These are phyloP conservation scores for Didymella exigua DNA, from an alignment of 2,329 filamentous ascomycete genomes.

Conservation along the genomic window DNA sequence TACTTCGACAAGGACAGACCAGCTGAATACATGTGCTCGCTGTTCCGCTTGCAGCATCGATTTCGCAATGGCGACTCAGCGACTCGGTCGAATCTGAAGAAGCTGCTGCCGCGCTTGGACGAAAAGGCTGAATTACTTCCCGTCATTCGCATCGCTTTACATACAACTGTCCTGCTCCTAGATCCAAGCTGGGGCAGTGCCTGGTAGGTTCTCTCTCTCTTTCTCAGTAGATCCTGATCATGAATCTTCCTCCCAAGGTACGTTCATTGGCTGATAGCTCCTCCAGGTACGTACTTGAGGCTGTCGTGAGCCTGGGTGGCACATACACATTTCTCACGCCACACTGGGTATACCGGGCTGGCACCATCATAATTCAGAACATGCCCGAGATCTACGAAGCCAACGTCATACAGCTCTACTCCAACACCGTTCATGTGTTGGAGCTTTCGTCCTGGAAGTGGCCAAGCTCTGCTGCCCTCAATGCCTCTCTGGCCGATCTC, in stretches of 20 bases:
- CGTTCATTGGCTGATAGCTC: too few relatives aligned
- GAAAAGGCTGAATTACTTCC: slow-evolving; percentile 32
- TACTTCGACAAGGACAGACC: slow-evolving; percentile 37
- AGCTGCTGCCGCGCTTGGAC: slow-evolving; percentile 35
- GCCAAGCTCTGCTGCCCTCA: slow-evolving; percentile 39
- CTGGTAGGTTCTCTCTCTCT: slow-evolving; percentile 23
- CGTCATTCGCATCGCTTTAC: slow-evolving; percentile 36
- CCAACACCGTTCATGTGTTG: slow-evolving; percentile 43
- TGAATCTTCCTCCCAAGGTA: too few relatives aligned
- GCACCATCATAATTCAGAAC: slow-evolving; percentile 40
- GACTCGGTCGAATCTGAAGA: slow-evolving; percentile 28
- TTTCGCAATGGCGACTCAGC: slow-evolving; percentile 40
- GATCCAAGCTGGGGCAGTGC: slow-evolving; percentile 43
- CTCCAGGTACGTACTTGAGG: slow-evolving; percentile 30
- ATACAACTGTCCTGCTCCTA: slow-evolving; percentile 42
- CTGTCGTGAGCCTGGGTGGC: slow-evolving; percentile 38
- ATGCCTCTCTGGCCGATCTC: slow-evolving; percentile 37
- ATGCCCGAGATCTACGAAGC: slow-evolving; percentile 37
- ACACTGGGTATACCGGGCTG: slow-evolving; percentile 46
- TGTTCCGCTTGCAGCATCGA: slow-evolving; percentile 44
- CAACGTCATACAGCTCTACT: slow-evolving; percentile 44
- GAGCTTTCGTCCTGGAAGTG: slow-evolving; percentile 44
- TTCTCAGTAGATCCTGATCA: too few relatives aligned
- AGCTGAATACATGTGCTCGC: slow-evolving; percentile 42
- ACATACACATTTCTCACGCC: slow-evolving; percentile 44